Percentiles rank a stretch among this genome's conserved stretches.
phyloP scores from a whole-genome alignment of 1,284 basidiomycete genomes.

The Heimioporus punctisporus region DNA sequence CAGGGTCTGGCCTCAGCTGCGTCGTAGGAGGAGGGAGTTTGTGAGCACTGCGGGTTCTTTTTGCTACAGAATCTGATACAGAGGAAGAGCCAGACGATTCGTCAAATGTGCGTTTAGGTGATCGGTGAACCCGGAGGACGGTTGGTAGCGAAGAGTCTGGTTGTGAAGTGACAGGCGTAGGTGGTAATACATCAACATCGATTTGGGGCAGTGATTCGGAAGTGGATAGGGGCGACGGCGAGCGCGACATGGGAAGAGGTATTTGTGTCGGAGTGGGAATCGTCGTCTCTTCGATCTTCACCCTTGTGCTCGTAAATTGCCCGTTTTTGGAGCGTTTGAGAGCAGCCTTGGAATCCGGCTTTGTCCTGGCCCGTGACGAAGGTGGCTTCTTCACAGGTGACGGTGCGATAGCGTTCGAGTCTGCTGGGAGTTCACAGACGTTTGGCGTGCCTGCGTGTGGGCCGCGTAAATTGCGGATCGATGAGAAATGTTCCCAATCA shows the following conservation, averaged over 20 bases:
- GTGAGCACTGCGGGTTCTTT: conserved; percentile 40
- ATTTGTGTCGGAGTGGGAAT: conserved; percentile 34
- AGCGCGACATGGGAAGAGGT: conserved; percentile 47
- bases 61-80: conserved; percentile 44
- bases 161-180: conserved; percentile 22
- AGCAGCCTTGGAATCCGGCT: conserved; percentile 32
- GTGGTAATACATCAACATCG: conserved; percentile 31
- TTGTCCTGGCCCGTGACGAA: conserved; percentile 19
- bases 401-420: conserved; percentile 24
- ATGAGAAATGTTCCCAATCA: conserved; percentile 96
- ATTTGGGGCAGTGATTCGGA: conserved; percentile 29
- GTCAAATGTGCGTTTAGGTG: conserved; percentile 72
- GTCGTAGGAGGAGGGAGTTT: conserved; percentile 18
- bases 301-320: conserved; percentile 25
- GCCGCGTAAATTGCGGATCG: conserved; percentile 84
- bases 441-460: conserved; percentile 81
- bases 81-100: conserved; percentile 54
- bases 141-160: conserved; percentile 30
- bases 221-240: conserved; percentile 42
- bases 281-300: conserved; percentile 24
- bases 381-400: conserved; percentile 32
- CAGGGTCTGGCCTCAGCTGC: conserved; percentile 19
- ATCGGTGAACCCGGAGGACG: conserved; percentile 40
- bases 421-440: conserved; percentile 56
- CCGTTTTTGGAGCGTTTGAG: conserved; percentile 28